These are phyloP conservation scores for Magnaporthiopsis rhizophila DNA, from an alignment of 2,329 filamentous ascomycete genomes.

Conservation along the genomic window DNA sequence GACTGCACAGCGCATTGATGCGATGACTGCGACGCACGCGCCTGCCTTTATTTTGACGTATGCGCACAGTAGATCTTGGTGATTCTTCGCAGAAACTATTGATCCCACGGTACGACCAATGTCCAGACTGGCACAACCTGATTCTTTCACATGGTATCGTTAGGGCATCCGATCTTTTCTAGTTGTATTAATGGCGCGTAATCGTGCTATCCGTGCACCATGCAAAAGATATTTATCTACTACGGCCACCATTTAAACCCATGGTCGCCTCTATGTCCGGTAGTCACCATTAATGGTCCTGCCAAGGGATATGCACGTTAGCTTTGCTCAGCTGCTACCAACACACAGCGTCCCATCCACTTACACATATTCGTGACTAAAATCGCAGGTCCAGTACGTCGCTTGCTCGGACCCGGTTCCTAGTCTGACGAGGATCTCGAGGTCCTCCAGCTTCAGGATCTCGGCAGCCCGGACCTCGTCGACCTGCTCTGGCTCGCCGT, in stretches of 20 bases:
- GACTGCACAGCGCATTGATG: too few species aligned
- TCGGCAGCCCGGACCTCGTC: conserved; percentile 69
- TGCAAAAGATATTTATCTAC: background rate
- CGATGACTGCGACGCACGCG: too few species aligned
- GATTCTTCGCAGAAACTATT: too few species aligned
- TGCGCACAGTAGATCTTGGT: too few species aligned
- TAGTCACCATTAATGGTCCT: conserved; percentile 61
- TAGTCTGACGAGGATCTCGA: conserved; percentile 69
- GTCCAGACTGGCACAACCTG: too few species aligned
- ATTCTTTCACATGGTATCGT: too few species aligned
- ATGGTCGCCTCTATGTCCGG: conserved; percentile 40
- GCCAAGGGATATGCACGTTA: conserved; percentile 35
- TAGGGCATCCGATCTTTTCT: too few species aligned
- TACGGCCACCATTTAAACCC: background rate
- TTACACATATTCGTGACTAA: conserved; percentile 70
- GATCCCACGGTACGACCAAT: too few species aligned
- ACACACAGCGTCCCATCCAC: too few species aligned
- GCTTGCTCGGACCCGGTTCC: conserved; percentile 62
- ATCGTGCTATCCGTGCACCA: background rate
- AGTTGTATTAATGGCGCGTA: background rate
- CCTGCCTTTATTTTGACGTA: too few species aligned
- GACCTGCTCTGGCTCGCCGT: conserved; percentile 72
- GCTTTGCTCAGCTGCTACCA: background rate
- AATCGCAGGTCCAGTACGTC: conserved; percentile 79
- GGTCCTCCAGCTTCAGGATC: conserved; percentile 69